phyloP scores from a whole-genome alignment of 331 rosid species.

The Cydonia oblonga region DNA sequence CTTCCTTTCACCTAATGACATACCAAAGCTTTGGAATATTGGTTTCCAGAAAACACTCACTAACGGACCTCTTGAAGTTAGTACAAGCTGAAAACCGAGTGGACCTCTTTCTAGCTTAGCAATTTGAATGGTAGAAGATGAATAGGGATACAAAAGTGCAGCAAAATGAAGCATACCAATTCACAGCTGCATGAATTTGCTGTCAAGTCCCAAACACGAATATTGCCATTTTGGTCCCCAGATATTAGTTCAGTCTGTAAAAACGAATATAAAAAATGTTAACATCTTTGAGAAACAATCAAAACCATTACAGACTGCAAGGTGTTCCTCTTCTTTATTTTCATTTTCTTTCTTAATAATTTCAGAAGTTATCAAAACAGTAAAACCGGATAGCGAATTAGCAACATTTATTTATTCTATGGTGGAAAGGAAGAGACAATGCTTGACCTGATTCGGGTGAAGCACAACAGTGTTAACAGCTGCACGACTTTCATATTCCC shows the following conservation, averaged over 20 bases:
- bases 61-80: not conserved
- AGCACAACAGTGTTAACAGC: slow-evolving; percentile 97
- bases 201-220: slow-evolving; percentile 99
- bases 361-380: not conserved
- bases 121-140: not conserved
- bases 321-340: not conserved
- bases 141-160: not conserved
- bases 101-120: not conserved
- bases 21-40: not conserved
- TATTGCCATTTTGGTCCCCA: slow-evolving; percentile 97
- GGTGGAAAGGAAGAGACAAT: slow-evolving; percentile 10
- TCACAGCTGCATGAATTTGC: slow-evolving; percentile 99
- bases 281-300: not conserved
- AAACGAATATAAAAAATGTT: slow-evolving; percentile 6
- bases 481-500: slow-evolving; percentile 98
- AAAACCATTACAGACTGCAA: not conserved
- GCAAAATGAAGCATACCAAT: slow-evolving; percentile 41
- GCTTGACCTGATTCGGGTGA: slow-evolving; percentile 85
- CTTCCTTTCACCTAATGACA: not conserved
- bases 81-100: no score
- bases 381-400: not conserved
- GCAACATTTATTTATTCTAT: slow-evolving; percentile 5
- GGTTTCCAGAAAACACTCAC: not conserved
- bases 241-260: slow-evolving; percentile 93
- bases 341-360: not conserved